phyloP scores from a whole-genome alignment of 1,284 basidiomycete species.

The Ceratobasidium sp. region DNA sequence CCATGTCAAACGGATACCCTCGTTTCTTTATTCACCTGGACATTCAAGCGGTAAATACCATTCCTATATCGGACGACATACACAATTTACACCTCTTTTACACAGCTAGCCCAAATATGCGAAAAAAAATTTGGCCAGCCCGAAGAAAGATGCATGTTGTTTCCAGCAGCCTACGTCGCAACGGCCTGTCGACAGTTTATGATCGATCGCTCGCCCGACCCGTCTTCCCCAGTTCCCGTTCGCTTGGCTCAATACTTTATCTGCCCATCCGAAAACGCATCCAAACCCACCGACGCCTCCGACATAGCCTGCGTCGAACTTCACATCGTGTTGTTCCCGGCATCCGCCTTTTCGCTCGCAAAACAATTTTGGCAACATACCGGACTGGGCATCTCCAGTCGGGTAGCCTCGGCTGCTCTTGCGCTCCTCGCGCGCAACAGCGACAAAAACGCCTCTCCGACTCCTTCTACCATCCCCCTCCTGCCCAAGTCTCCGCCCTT shows the following conservation, averaged over 20 bases:
- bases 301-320: slow-evolving; percentile 58
- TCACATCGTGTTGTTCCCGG: slow-evolving; percentile 82
- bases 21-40: slow-evolving; percentile 93
- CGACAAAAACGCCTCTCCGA: slow-evolving; percentile 49
- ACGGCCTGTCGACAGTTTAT: slow-evolving; percentile 80
- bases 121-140: slow-evolving; percentile 75
- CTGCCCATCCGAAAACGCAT: slow-evolving; percentile 57
- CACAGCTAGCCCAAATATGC: slow-evolving; percentile 77
- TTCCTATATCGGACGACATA: slow-evolving; percentile 11
- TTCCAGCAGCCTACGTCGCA: slow-evolving; percentile 75
- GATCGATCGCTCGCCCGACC: slow-evolving; percentile 58
- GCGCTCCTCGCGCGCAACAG: slow-evolving; percentile 59
- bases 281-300: slow-evolving; percentile 48
- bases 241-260: slow-evolving; percentile 79
- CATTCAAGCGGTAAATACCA: slow-evolving; percentile 67
- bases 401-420: slow-evolving; percentile 84
- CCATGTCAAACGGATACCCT: slow-evolving; percentile 95
- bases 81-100: slow-evolving; percentile 14
- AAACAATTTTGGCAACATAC: slow-evolving; percentile 98
- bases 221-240: slow-evolving; percentile 58
- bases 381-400: slow-evolving; percentile 87
- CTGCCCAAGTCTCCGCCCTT: slow-evolving; percentile 57
- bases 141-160: slow-evolving; percentile 78
- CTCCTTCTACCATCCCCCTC: slow-evolving; percentile 49
- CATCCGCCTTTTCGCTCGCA: slow-evolving; percentile 68